Conservation (phyloP, 1,139 yeast species). For the Hyphopichia fennica region DNA sequence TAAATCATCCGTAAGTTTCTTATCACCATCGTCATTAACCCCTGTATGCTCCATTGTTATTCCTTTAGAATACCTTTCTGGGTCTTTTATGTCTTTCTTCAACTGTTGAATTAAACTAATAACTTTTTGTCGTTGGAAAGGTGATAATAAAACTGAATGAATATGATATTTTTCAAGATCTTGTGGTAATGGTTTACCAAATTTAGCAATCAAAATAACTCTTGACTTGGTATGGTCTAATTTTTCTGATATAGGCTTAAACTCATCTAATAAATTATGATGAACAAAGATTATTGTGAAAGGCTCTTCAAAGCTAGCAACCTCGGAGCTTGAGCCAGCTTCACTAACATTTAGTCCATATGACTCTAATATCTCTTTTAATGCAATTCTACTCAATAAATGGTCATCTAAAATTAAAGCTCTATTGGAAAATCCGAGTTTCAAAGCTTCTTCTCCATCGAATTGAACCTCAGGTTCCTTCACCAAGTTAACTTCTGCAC, state of each 20-base stretch:
- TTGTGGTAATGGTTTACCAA: constrained; percentile 29
- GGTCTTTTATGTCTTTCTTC: constrained; percentile 2
- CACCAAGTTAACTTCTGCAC: constrained; percentile 24
- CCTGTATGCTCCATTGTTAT: not conserved
- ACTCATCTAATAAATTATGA: constrained; percentile 14
- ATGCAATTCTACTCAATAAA: constrained; percentile 30
- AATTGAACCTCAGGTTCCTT: constrained; percentile 17
- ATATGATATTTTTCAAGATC: constrained; percentile 19
- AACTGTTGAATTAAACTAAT: constrained; percentile 17
- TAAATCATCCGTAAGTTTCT: not conserved
- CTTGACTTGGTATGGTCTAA: constrained; percentile 11
- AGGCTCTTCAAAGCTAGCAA: constrained; percentile 4
- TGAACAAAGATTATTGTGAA: constrained; percentile 19
- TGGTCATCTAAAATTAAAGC: constrained; percentile 38
- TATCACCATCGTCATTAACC: not conserved
- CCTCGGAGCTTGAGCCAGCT: constrained; percentile 2
- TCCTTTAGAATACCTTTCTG: not conserved
- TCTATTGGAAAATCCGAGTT: constrained; percentile 13
- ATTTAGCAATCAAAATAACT: constrained; percentile 25
- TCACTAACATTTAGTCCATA: constrained; percentile 33
- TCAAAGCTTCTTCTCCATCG: constrained; percentile 12
- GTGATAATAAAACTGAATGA: constrained; percentile 31
- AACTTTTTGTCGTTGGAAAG: constrained; percentile 32
- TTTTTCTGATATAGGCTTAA: constrained; percentile 9
- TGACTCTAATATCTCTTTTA: constrained; percentile 26